Base-by-base conservation (phyloP, 257 asterid genomes). In the Primulina tabacum region DNA sequence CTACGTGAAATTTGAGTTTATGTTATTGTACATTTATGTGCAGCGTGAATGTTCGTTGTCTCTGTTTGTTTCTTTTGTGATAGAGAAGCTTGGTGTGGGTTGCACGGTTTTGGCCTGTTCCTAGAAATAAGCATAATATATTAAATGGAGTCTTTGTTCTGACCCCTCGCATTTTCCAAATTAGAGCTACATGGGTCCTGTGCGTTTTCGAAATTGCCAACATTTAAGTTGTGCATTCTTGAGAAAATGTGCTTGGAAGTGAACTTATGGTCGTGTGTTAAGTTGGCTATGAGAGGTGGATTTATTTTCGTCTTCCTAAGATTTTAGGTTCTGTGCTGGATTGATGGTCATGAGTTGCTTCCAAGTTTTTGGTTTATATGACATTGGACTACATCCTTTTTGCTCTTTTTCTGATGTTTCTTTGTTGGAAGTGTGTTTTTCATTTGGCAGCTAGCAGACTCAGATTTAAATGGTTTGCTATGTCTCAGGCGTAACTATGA, bases 261-360 rank as follows among this genome's bases (percentile, higher is more conserved):
- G 17, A 57, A 57, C 68, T 16, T 40, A n/a, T 56, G 16, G 2
- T 8, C 60, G 8, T 57, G 16, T 62, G 57, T 18, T 66, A 28
- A 58, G 65, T 32, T 9, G 34, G 68, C 58, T 29, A 7, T 28
- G 50, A 5, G 17, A 69, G 71, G 52, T 63, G 58, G 79, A 40
- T 63, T 62, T 37, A 34, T 71, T 18, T 55, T 64, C 5, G 3
- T 43, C n/a, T 43, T 57, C 61, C 14, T 10, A n/a, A 30, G 0
- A n/a, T 5, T 37, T 67, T 28, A 8, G 11, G 11, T 53, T 35
- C 12, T 33, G 11, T 29, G 18, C 14, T 72, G 17, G 40, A 37
- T 20, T 47, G 69, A 24, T n/a, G 52, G 70, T 30, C 33, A 30
- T 57, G 58, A 40, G 47, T 38, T 70, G 53, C 67, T 63, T 71